These are phyloP conservation scores for Phellopilus nigrolimitatus DNA, from an alignment of 1,284 basidiomycete species.

Conservation along the genomic window DNA sequence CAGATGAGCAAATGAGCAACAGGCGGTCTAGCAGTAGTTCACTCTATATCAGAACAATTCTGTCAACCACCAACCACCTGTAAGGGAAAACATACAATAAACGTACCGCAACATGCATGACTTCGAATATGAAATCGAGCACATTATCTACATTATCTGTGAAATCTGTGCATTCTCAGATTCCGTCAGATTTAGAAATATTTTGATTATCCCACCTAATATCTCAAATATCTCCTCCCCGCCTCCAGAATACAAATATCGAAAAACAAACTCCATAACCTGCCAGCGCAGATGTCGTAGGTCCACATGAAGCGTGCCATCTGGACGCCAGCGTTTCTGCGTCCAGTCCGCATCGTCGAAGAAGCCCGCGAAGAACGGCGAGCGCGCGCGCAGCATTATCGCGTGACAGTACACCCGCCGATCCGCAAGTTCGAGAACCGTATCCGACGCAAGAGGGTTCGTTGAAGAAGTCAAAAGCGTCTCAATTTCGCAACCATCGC, in stretches of 20 bases:
- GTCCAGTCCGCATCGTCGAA: slow-evolving; percentile 84
- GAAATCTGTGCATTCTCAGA: slow-evolving; percentile 43
- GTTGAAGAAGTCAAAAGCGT: slow-evolving; percentile 4
- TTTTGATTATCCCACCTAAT: slow-evolving; percentile 46
- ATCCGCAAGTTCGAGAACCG: slow-evolving; percentile 74
- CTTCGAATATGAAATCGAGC: slow-evolving; percentile 84
- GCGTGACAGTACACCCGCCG: slow-evolving; percentile 70
- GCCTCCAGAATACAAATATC: slow-evolving; percentile 76
- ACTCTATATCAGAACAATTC: slow-evolving; percentile 45
- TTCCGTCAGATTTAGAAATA: not conserved
- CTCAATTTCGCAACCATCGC: slow-evolving; percentile 20
- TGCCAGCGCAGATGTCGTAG: slow-evolving; percentile 75
- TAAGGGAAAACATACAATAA: slow-evolving; percentile 2
- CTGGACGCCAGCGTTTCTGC: slow-evolving; percentile 47
- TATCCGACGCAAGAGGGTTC: slow-evolving; percentile 51
- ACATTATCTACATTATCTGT: slow-evolving; percentile 68
- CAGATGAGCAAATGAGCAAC: slow-evolving; percentile 75
- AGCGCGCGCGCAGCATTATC: slow-evolving; percentile 73
- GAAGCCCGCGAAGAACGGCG: slow-evolving; percentile 83
- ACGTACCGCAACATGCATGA: slow-evolving; percentile 80
- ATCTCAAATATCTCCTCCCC: slow-evolving; percentile 73
- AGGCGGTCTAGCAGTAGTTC: slow-evolving; percentile 87
- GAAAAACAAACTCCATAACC: slow-evolving; percentile 73
- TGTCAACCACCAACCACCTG: not conserved
- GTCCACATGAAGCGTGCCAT: slow-evolving; percentile 59